These are phyloP conservation scores for Eucalyptus microcorys DNA, from an alignment of 345 rosid species.

Conservation along the genomic window DNA sequence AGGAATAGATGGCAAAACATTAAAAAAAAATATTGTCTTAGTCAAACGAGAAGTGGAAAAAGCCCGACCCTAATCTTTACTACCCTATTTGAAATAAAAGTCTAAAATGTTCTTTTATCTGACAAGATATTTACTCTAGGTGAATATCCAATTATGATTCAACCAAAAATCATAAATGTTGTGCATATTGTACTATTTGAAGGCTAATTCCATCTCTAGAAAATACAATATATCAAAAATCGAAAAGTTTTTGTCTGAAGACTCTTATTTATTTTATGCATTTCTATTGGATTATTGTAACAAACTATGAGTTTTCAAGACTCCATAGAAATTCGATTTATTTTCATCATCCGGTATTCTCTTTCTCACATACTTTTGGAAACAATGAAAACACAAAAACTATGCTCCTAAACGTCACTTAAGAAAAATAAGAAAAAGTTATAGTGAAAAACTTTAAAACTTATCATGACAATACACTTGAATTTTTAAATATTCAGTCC, in stretches of 20 bases:
- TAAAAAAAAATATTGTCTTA: too few relatives aligned
- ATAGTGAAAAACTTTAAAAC: neutral
- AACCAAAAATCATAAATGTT: neutral
- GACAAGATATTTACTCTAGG: too few relatives aligned
- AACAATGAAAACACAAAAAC: neutral
- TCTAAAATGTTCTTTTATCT: neutral
- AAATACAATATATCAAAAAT: neutral
- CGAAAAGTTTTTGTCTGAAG: fast-evolving
- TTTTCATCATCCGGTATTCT: neutral
- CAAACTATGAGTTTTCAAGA: neutral
- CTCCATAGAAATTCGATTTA: neutral
- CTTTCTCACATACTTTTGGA: neutral
- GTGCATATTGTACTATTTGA: neutral
- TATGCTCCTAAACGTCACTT: neutral
- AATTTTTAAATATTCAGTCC: neutral
- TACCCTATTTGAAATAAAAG: too few relatives aligned
- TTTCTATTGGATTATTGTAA: neutral
- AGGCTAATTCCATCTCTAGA: neutral
- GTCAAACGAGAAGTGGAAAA: too few relatives aligned
- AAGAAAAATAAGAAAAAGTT: neutral
- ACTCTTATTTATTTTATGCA: neutral
- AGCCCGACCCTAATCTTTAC: neutral
- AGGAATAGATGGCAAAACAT: too few relatives aligned
- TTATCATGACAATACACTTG: neutral
- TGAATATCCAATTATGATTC: neutral